Base-by-base conservation (phyloP, 164 flowering plant genomes). In the Kingdonia uniflora region DNA sequence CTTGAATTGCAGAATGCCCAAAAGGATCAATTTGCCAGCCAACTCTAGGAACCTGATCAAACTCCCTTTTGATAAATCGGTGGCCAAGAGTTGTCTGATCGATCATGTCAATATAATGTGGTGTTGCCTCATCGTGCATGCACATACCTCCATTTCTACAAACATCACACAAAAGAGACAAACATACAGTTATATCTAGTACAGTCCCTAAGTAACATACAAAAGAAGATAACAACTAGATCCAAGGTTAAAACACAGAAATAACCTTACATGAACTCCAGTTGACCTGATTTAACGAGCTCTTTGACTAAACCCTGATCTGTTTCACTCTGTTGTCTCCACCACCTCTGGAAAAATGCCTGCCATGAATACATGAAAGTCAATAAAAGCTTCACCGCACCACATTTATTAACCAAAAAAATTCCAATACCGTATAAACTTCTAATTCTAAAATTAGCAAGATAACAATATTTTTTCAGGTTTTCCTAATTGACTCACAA, bases 1-100 rank as follows among this genome's bases (percentile, higher is more conserved):
- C 96, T 71, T 87, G 96, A 49, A 82, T 87, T 2, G 89, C 96
- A 61, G 92, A 84, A 68, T 91, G 98, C 25, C 98, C 98, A 70
- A 91, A 87, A 1, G 96, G 98, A 52, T 91, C 98, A 55, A 92
- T 84, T 61, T 87, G 92, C 96, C 92, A 87, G 58, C 92, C 96
- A 62, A 84, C 71, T 73, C 92, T 77, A 0, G 96, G 96, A 61
- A 74, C 72, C 45, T 75, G 69, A 58, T 61, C 77, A 67, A 86
- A 86, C 52, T 71, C 80, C 42, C 72, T 54, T 52, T 78, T 79
- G 19, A 86, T 66, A 55, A 76, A 83, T 20, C 70, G 75, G 60
- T 86, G 95, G 6, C 95, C 95, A 29, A 81, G 82, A 17, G 95
- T 83, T 46, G 86, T 86, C 62, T 86, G 95, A 69, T 90, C 96